Conservation (phyloP, 2,329 filamentous ascomycete genomes). For the Colletotrichum somersetense region DNA sequence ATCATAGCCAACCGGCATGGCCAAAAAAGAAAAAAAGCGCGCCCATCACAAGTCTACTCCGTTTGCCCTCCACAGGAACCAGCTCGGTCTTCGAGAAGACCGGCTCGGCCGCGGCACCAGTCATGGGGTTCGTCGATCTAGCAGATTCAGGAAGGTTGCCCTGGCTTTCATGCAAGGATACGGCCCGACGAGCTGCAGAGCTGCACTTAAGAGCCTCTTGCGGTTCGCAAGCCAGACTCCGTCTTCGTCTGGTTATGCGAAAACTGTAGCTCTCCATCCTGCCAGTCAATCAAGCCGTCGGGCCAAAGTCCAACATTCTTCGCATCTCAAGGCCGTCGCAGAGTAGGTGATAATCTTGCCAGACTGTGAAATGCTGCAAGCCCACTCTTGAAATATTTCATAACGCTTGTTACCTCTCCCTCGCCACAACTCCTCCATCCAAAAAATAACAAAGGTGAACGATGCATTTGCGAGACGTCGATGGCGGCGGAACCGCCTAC, state of each 20-base stretch:
- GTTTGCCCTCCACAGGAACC: slow-evolving; percentile 20
- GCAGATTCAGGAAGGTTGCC: slow-evolving; percentile 33
- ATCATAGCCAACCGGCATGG: slow-evolving; percentile 16
- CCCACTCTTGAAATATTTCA: slow-evolving; percentile 20
- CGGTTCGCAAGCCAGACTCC: slow-evolving; percentile 20
- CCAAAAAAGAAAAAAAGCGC: neutral
- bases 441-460: slow-evolving; percentile 12
- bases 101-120: slow-evolving; percentile 35
- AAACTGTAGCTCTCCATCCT: slow-evolving; percentile 35
- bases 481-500: slow-evolving; percentile 41
- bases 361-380: slow-evolving; percentile 33
- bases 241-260: slow-evolving; percentile 17
- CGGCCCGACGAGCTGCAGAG: slow-evolving; percentile 31
- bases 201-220: slow-evolving; percentile 38
- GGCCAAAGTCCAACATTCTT: slow-evolving; percentile 17
- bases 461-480: slow-evolving; percentile 43
- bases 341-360: slow-evolving; percentile 13
- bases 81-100: slow-evolving; percentile 37
- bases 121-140: slow-evolving; percentile 40
- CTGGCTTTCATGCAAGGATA: slow-evolving; percentile 35
- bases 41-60: slow-evolving; percentile 28
- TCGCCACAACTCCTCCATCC: slow-evolving; percentile 10
- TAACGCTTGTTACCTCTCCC: slow-evolving; percentile 29
- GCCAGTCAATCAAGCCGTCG: slow-evolving; percentile 27
- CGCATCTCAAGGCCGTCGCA: slow-evolving; percentile 2